Evolutionary conservation across 1,284 basidiomycete genomes (phyloP).

Genomic region (Sanghuangporus sanghuang): DNA sequence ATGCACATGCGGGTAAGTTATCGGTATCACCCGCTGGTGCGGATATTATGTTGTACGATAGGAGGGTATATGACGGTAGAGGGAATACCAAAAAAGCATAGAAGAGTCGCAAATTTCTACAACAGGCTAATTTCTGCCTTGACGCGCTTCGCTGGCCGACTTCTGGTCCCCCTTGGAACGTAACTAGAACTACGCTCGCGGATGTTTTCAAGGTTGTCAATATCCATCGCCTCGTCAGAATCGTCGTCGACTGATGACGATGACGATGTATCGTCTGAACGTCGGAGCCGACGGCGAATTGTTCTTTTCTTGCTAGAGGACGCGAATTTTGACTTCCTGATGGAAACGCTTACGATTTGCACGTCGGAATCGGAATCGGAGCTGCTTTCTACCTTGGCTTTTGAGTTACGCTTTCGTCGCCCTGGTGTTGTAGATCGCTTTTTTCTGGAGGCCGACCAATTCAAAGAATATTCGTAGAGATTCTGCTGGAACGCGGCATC

Average conservation of each 20-base stretch:
- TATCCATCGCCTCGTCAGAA: not conserved
- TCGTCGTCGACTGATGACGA: not conserved
- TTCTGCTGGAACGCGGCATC: not conserved
- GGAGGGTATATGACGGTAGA: not conserved
- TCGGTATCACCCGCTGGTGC: not conserved
- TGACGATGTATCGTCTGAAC: not conserved
- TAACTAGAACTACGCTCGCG: not conserved
- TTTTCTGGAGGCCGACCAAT: not conserved
- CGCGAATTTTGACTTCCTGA: not conserved
- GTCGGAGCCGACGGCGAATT: not conserved
- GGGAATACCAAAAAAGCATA: not conserved
- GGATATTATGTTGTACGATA: not conserved
- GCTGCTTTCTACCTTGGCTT: not conserved
- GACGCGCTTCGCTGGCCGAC: not conserved
- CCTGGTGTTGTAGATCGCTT: not conserved
- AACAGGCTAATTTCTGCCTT: not conserved
- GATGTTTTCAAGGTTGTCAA: not conserved
- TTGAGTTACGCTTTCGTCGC: not conserved
- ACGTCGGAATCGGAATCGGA: not conserved
- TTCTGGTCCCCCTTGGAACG: not conserved
- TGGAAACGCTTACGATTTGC: not conserved
- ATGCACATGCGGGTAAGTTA: not conserved
- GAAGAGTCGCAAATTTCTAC: not conserved
- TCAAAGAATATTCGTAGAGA: not conserved
- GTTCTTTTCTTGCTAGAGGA: not conserved